Evolutionary conservation across 1,284 basidiomycete species (phyloP).

Genomic region (Neolentinus lepideus): DNA sequence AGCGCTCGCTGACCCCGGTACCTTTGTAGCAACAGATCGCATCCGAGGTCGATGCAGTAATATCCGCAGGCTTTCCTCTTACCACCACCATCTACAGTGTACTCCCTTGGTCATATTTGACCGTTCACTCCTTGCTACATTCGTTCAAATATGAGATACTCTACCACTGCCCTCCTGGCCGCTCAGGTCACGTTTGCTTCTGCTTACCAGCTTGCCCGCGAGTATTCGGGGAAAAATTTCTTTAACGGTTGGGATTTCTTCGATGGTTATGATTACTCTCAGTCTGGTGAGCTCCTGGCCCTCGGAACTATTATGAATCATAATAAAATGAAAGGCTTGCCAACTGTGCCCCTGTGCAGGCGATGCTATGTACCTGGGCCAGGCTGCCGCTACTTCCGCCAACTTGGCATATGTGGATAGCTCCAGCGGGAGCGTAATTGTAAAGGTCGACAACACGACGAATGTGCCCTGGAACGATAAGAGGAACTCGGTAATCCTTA

Average conservation of each 20-base stretch:
- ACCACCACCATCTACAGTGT: constrained; percentile 39
- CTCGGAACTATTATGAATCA: too few relatives aligned
- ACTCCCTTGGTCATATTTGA: constrained; percentile 65
- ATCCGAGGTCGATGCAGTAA: constrained; percentile 47
- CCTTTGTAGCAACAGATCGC: constrained; percentile 27
- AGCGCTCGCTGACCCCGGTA: constrained; percentile 4
- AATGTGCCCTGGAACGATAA: constrained; percentile 45
- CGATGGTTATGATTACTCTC: constrained; percentile 52
- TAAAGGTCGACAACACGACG: constrained; percentile 52
- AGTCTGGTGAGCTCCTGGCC: constrained; percentile 38
- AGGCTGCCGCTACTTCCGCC: constrained; percentile 35
- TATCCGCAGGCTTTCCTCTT: constrained; percentile 53
- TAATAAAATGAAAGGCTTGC: too few relatives aligned
- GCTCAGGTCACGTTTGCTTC: not conserved
- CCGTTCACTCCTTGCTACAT: too few relatives aligned
- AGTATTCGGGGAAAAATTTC: constrained; percentile 6
- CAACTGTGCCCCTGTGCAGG: too few relatives aligned
- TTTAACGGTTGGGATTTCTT: constrained; percentile 58
- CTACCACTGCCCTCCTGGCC: not conserved
- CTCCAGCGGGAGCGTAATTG: constrained; percentile 42
- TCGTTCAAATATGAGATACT: too few relatives aligned
- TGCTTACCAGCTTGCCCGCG: not conserved
- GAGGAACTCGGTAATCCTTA: constrained; percentile 41
- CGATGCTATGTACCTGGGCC: constrained; percentile 41
- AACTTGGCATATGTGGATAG: constrained; percentile 48